A percentile compares a stretch with the other conserved stretches of the same genome.
phyloP scores from a whole-genome alignment of 768 basidiomycete species.

The Rhodotorula sphaerocarpa region DNA sequence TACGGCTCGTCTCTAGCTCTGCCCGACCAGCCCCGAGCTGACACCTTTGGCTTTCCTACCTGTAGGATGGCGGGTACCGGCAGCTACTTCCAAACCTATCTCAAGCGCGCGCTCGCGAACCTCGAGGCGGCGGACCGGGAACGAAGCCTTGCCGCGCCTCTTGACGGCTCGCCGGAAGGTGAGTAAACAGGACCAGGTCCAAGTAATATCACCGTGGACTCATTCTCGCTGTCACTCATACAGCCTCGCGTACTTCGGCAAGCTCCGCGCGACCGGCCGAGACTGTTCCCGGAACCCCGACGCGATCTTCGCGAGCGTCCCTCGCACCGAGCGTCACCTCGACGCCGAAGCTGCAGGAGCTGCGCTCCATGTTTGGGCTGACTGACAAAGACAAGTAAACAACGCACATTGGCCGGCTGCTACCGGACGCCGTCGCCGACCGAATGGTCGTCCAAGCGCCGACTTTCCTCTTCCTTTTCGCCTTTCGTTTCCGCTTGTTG shows the following conservation, averaged over 20 bases:
- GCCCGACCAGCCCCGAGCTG: background rate
- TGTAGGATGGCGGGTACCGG: constrained; percentile 80
- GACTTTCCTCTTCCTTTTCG: no score
- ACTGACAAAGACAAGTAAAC: no score
- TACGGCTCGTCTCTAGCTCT: background rate
- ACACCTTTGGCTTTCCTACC: constrained; percentile 28
- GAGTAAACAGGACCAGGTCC: background rate
- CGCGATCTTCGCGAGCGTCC: background rate
- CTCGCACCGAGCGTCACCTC: background rate
- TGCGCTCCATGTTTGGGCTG: constrained; percentile 1
- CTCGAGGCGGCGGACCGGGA: constrained; percentile 72
- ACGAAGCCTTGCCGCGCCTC: constrained; percentile 5
- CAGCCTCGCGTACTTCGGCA: background rate
- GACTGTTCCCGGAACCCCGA: background rate
- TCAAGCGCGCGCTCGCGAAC: constrained; percentile 75
- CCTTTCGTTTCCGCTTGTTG: background rate
- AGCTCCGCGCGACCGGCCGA: background rate
- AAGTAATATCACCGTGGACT: background rate
- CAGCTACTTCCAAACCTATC: constrained; percentile 82
- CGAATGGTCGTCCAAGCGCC: no score
- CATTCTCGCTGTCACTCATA: no score
- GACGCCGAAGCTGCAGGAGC: background rate
- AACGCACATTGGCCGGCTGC: no score
- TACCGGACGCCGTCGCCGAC: no score
- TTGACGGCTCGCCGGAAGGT: constrained; percentile 3